Evolutionary conservation across 305 asterid genomes (phyloP).

Genomic region (Fraxinus velutina): DNA sequence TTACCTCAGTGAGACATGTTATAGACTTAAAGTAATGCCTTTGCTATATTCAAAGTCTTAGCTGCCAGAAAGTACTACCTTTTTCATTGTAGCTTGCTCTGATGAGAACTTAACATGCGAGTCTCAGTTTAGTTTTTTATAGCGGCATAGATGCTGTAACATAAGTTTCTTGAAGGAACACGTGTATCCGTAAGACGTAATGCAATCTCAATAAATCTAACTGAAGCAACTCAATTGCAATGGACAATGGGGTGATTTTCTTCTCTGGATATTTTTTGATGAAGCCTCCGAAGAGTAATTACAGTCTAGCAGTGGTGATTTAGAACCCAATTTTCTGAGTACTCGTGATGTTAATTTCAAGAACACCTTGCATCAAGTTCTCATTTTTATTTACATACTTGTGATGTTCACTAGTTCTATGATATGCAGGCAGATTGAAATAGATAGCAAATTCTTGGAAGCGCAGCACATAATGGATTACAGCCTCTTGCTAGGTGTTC

Average conservation of each 20-base stretch:
- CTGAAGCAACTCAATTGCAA: background rate
- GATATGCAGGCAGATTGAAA: slow-evolving; percentile 79
- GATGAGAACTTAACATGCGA: background rate
- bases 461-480: slow-evolving; percentile 94
- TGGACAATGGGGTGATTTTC: background rate
- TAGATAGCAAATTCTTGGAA: slow-evolving; percentile 89
- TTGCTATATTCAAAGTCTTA: background rate
- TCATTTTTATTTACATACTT: background rate
- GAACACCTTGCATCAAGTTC: background rate
- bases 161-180: background rate
- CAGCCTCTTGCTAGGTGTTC: slow-evolving; percentile 97
- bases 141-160: background rate
- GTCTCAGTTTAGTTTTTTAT: background rate
- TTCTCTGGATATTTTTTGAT: background rate
- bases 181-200: background rate
- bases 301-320: background rate
- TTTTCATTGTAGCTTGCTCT: background rate
- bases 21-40: background rate
- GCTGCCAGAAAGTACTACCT: background rate
- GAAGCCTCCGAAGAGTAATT: background rate
- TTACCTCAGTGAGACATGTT: background rate
- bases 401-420: slow-evolving; percentile 18
- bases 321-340: background rate
- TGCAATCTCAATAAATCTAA: background rate
- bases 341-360: background rate